Evolutionary conservation across 106 monocot genomes (phyloP).

Genomic region (Cymbidium sinense): DNA sequence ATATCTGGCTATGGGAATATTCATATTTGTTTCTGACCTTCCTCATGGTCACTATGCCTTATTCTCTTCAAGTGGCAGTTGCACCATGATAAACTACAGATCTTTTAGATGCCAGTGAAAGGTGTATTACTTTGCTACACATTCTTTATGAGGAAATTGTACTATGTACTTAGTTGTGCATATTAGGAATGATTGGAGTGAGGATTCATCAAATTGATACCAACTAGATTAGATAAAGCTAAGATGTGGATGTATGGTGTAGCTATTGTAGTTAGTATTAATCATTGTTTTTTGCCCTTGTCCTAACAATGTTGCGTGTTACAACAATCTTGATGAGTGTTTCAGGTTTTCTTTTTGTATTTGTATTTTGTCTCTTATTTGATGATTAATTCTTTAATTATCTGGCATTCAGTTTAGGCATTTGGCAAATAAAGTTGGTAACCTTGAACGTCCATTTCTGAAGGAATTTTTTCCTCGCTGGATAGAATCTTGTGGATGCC

Average conservation of each 20-base stretch:
- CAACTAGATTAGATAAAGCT: too few relatives aligned
- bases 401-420: slow-evolving; percentile 76
- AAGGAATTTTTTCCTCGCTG: slow-evolving; percentile 97
- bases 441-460: slow-evolving; percentile 89
- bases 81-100: not conserved
- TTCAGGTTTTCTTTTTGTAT: not conserved
- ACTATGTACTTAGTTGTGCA: too few relatives aligned
- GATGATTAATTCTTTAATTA: slow-evolving; percentile 4
- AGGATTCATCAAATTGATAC: too few relatives aligned
- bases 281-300: not conserved
- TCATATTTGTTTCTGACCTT: not conserved
- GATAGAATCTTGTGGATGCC: slow-evolving; percentile 92
- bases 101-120: not conserved
- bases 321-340: not conserved
- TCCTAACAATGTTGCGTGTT: not conserved
- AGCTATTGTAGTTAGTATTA: not conserved
- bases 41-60: not conserved
- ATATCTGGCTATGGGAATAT: too few relatives aligned
- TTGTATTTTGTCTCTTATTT: not conserved
- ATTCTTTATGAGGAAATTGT: too few relatives aligned
- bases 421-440: slow-evolving; percentile 86
- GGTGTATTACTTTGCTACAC: not conserved
- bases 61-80: not conserved
- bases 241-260: not conserved
- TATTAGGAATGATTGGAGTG: too few relatives aligned